Evolutionary conservation across 192 early-diverging fungal species (phyloP), one percentile per base, ranked within the genome.

Genomic region (Backusella mclennaniae): DNA sequence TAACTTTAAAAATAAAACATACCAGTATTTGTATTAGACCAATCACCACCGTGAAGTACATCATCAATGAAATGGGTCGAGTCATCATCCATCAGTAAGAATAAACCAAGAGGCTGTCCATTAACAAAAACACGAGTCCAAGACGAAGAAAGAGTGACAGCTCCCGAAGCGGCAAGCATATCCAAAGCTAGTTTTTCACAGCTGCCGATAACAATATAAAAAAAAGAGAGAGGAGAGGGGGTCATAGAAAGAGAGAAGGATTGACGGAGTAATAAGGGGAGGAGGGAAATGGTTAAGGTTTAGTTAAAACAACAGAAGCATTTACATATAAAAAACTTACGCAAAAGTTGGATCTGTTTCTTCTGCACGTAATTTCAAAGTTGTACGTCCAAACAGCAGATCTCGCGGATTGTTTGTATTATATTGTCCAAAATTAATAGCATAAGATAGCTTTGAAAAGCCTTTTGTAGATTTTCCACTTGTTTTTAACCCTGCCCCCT

Each of bases 381-480:
- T 77, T 9, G 79, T 83, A 49, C 85, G 85, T 6, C 81, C 82
- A 69, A 71, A 76, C 1, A 76, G 23, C 4, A 69, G 33, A 52
- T 67, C 36, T 9, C 69, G 71, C 7, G 53, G 39, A 59, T 63
- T 78, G 35, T 77, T 79, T 46, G 79, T 82, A 74, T 73, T 79
- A 6, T 79, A 82, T 5, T 77, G 73, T 31, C 80, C 79, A 67
- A 86, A 80, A 42, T 77, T 72, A 70, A 86, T 46, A 74, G 84
- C 79, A 79, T 78, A 86, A 0, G 85, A 84, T 49, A 84, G 83
- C 73, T 86, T 86, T 35, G 83, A 73, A 67, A 83, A 86, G 35
- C 84, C 85, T 53, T 84, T 86, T 69, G 85, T 84, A 11, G 81
- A 82, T 73, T 86, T 82, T 35, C 85, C 85, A n/a, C 83, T 84